Evolutionary conservation across 768 basidiomycete species (phyloP), one percentile per base, ranked within the genome.

Genomic region (Exsudoporus frostii): DNA sequence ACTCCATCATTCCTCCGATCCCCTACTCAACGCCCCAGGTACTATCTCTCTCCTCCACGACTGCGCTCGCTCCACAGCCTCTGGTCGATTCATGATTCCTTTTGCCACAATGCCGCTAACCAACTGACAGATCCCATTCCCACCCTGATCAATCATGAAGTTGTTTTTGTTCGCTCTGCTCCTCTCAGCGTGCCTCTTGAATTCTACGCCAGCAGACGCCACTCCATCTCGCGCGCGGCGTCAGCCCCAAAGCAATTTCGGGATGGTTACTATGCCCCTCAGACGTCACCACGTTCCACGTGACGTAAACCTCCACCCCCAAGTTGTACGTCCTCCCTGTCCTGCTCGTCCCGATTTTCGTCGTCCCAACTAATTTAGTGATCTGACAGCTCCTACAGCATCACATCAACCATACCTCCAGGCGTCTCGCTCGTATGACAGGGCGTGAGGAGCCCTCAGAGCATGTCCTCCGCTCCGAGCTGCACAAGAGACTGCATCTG

Each of bases 401-500:
- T 67, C 77, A 84, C 61, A 79, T 86, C 55, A 90, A 89, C 68
- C 84, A 81, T 46, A 75, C 78, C 47, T 71, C 80, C 50, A 77
- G 75, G 51, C 85, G 88, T 48, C 76, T 83, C 46, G 86, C 88
- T 8, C 82, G 78, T 45, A 86, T 90, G 83, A 81, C 80, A 4
- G 82, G 85, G 15, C 80, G 79, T 34, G 70, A 71, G 19, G 76
- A 65, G 8, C 85, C 84, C 5, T 73, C 79, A 19, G 72, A 72
- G 14, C 71, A 73, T 24, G 73, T 76, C 15, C 76, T 88, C 46
- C 68, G 72, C 37, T 70, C 59, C 9, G 76, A 73, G 53, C 64
- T 84, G 38, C 62, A 71, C 50, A 73, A 75, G 57, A 76, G 79
- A 37, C 51, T 78, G 53, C 68, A 68, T 49, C 53, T 76, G n/a